Conservation (phyloP, 106 monocot genomes). For the Apostasia shenzhenica region DNA sequence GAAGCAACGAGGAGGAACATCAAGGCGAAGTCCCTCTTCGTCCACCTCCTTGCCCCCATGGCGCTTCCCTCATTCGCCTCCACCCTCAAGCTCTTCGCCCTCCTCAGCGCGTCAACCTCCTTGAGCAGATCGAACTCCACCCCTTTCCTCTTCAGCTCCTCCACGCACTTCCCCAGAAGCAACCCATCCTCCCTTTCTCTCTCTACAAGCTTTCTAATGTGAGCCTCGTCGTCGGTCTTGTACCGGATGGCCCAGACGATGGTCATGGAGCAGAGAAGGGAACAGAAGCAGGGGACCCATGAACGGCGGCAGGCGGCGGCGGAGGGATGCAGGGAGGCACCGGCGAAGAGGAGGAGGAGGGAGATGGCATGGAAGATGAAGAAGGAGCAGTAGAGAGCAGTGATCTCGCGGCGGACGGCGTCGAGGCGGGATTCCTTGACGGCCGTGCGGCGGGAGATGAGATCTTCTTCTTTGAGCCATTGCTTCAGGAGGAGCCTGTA, state of each 20-base stretch:
- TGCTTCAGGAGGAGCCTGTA: conserved; percentile 94
- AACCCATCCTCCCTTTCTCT: conserved; percentile 70
- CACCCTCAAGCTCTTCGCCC: conserved; percentile 75
- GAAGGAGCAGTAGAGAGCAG: conserved; percentile 66
- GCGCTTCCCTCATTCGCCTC: conserved; percentile 27
- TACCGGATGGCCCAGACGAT: conserved; percentile 71
- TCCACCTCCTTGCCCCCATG: conserved; percentile 26
- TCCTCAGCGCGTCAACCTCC: conserved; percentile 81
- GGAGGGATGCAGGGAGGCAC: conserved; percentile 8
- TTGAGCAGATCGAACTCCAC: conserved; percentile 77
- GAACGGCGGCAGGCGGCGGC: conserved; percentile 44
- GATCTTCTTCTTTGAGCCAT: conserved; percentile 77
- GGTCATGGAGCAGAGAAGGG: conserved; percentile 43
- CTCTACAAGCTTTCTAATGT: conserved; percentile 46
- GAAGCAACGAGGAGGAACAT: conserved; percentile 43
- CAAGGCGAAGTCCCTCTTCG: conserved; percentile 29
- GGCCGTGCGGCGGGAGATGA: conserved; percentile 55
- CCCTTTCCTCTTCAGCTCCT: conserved; percentile 77
- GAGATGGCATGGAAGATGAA: conserved; percentile 70
- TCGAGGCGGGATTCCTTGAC: conserved; percentile 53
- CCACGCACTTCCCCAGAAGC: conserved; percentile 57
- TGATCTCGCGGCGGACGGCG: conserved; percentile 47
- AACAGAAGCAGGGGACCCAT: conserved; percentile 70
- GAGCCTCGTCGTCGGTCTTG: conserved; percentile 54
- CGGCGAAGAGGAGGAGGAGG: conserved; percentile 59